A percentile compares a stretch with the other conserved stretches of the same genome.
These are phyloP conservation scores for Pinus taeda DNA, from an alignment of 75 land plant species.

Conservation along the genomic window DNA sequence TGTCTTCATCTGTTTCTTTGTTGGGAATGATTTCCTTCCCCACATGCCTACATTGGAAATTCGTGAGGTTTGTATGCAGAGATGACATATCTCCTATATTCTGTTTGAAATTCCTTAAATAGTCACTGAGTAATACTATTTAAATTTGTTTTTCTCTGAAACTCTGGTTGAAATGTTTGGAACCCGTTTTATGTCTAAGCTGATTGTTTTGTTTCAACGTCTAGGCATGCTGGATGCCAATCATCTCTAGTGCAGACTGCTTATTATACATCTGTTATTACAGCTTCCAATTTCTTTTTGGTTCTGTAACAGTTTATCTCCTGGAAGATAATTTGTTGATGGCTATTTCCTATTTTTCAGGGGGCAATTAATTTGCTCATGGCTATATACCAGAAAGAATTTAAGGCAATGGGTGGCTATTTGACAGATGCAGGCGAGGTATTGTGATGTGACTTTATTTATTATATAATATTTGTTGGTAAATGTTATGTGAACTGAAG, in stretches of 20 bases:
- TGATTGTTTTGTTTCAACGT: too few species aligned
- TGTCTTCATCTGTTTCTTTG: constrained; percentile 73
- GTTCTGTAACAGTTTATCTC: too few species aligned
- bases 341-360: constrained; percentile 22
- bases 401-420: constrained; percentile 64
- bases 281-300: too few species aligned
- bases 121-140: not conserved
- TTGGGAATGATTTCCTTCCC: constrained; percentile 86
- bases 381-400: constrained; percentile 57
- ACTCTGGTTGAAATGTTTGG: not conserved
- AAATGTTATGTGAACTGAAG: not conserved
- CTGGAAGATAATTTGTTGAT: not conserved
- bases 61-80: constrained; percentile 54
- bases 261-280: too few species aligned
- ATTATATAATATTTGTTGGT: not conserved
- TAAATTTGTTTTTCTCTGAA: not conserved
- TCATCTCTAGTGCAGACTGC: not conserved
- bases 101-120: not conserved
- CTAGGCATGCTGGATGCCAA: not conserved
- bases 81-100: not conserved
- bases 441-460: constrained; percentile 15
- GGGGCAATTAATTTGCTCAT: constrained; percentile 66
- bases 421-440: constrained; percentile 87
- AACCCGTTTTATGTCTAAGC: too few species aligned
- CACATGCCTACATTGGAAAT: constrained; percentile 79